Evolutionary conservation across 2,329 filamentous ascomycete species (phyloP).

Genomic region (Rutstroemia sp.): DNA sequence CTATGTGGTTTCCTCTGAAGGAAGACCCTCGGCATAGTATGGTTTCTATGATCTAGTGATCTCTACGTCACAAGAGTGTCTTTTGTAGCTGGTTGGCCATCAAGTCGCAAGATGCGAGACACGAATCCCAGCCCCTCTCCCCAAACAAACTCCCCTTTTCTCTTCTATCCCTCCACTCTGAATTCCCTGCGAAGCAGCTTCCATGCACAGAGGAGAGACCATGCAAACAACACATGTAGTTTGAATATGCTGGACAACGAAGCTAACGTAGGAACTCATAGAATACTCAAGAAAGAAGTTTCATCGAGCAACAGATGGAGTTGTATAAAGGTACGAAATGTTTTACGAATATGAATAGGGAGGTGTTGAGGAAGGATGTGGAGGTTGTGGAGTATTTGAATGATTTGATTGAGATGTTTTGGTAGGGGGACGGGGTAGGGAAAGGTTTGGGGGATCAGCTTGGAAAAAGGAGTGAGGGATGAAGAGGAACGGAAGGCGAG

Average conservation of each 20-base stretch:
- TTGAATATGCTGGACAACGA: no score
- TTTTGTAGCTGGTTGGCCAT: no score
- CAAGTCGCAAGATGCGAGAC: no score
- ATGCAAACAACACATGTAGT: no score
- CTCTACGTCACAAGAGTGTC: no score
- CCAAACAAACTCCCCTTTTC: not conserved
- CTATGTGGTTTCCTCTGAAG: no score
- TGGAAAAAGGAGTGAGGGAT: no score
- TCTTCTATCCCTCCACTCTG: not conserved
- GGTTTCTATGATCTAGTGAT: no score
- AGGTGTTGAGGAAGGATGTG: conserved; percentile 27
- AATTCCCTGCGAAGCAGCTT: no score
- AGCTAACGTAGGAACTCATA: conserved; percentile 4
- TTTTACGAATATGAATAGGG: conserved; percentile 26
- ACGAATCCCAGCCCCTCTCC: not conserved
- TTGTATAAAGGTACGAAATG: conserved; percentile 23
- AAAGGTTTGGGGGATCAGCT: not conserved
- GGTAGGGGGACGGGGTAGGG: not conserved
- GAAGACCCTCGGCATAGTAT: no score
- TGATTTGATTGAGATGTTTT: conserved; percentile 26
- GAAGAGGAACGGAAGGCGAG: no score
- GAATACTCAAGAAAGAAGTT: conserved; percentile 28
- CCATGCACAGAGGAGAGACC: no score
- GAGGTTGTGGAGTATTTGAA: conserved; percentile 31
- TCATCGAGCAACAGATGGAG: conserved; percentile 29